A percentile compares a stretch with the other conserved stretches of the same genome.
Evolutionary conservation across 2,329 filamentous ascomycete species (phyloP).

Genomic region (Alternaria angustiovoidea): DNA sequence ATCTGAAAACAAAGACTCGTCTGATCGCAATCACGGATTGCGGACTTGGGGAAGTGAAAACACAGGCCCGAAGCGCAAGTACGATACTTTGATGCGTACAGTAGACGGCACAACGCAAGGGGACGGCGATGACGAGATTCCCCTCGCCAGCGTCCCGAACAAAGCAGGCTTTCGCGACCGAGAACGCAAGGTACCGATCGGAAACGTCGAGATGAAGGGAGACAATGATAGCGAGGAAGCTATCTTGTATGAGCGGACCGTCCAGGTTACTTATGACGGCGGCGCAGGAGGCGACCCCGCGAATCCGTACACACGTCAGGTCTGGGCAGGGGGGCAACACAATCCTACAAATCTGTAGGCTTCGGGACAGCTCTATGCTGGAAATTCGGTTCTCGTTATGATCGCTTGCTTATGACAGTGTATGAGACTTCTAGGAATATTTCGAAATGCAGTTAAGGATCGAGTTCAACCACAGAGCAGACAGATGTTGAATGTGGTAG

Average conservation of each 20-base stretch:
- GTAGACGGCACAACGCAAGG: conserved; percentile 10
- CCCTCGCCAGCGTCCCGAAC: conserved; percentile 5
- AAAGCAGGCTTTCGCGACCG: background rate
- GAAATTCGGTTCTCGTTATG: background rate
- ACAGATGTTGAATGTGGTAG: background rate
- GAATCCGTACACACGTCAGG: conserved; percentile 1
- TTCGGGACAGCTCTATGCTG: background rate
- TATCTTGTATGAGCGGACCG: conserved; percentile 28
- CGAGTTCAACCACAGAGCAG: background rate
- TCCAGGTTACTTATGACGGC: conserved; percentile 27
- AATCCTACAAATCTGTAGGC: background rate
- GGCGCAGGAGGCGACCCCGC: background rate
- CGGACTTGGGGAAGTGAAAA: conserved; percentile 23
- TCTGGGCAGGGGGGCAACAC: conserved; percentile 4
- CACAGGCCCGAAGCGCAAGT: conserved; percentile 16
- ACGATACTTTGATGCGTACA: conserved; percentile 29
- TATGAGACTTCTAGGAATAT: background rate
- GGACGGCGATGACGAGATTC: conserved; percentile 14
- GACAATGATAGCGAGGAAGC: conserved; percentile 30
- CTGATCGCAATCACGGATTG: conserved; percentile 10
- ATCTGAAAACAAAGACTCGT: conserved; percentile 11
- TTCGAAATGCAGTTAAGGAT: background rate
- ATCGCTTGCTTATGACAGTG: background rate
- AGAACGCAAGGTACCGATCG: conserved; percentile 5
- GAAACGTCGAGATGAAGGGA: conserved; percentile 3